Percentiles rank a stretch among this genome's conserved stretches.
These are phyloP conservation scores for Biscogniauxia marginata DNA, from an alignment of 2,329 filamentous ascomycete genomes.

Conservation along the genomic window DNA sequence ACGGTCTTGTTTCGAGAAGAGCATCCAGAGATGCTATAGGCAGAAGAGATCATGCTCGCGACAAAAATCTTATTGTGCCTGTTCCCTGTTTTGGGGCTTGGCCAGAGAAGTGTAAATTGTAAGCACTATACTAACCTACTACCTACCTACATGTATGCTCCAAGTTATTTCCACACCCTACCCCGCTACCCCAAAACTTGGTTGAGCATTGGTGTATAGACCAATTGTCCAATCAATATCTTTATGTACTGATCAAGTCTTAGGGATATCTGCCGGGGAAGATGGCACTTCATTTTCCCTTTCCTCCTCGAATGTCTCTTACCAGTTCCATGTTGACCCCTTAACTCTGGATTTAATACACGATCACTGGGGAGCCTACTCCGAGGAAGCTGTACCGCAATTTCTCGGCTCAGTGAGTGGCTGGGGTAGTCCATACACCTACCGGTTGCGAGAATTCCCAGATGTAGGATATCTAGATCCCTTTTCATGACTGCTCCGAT, in stretches of 20 bases:
- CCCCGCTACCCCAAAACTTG: neutral
- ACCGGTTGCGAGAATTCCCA: constrained; percentile 60
- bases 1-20: neutral
- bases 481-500: neutral
- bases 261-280: constrained; percentile 28
- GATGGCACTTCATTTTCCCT: constrained; percentile 26
- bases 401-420: constrained; percentile 47
- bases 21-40: neutral
- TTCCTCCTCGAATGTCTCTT: constrained; percentile 46
- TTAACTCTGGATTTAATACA: constrained; percentile 54
- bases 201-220: neutral
- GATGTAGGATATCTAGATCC: constrained; percentile 44
- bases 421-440: constrained; percentile 52
- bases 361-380: constrained; percentile 60
- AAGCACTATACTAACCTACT: neutral
- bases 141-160: neutral
- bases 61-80: constrained; percentile 9
- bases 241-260: constrained; percentile 9
- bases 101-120: constrained; percentile 16
- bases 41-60: neutral
- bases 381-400: constrained; percentile 50
- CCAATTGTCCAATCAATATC: neutral
- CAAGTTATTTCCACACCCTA: neutral
- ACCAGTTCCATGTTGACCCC: constrained; percentile 62
- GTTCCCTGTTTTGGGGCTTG: constrained; percentile 10